These are phyloP conservation scores for Epicoccum sorghinum DNA, from an alignment of 2,329 filamentous ascomycete species.

Conservation along the genomic window DNA sequence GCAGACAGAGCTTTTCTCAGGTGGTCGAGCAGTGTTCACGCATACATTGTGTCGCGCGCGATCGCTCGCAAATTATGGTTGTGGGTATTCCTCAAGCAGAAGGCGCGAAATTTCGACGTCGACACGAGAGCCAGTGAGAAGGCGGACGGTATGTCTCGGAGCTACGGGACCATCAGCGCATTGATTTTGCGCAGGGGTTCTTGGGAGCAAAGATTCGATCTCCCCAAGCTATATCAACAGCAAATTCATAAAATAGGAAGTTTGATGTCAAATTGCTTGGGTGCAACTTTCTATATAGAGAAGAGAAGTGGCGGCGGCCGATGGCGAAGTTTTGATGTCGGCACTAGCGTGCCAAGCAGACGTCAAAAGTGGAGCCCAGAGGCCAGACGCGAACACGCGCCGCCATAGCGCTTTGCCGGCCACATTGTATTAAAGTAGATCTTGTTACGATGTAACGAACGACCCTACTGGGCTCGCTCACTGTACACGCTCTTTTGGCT, in stretches of 20 bases:
- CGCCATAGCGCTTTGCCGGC: neutral
- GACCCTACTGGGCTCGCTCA: no score
- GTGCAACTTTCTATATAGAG: conserved; percentile 47
- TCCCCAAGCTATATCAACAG: conserved; percentile 64
- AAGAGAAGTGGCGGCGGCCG: conserved; percentile 24
- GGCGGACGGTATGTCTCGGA: conserved; percentile 36
- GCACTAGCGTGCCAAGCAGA: conserved; percentile 12
- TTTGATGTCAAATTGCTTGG: conserved; percentile 64
- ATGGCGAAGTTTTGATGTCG: conserved; percentile 12
- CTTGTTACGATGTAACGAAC: no score
- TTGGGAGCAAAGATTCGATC: conserved; percentile 52
- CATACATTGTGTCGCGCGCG: conserved; percentile 48
- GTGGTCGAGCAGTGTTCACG: conserved; percentile 48
- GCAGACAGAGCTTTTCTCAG: conserved; percentile 16
- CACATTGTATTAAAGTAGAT: no score
- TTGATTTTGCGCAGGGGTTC: conserved; percentile 39
- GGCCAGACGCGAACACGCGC: neutral
- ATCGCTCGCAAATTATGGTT: neutral
- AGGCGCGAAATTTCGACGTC: neutral
- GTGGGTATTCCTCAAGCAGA: neutral
- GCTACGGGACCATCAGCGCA: conserved; percentile 47
- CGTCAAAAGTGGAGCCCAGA: neutral
- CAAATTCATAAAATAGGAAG: conserved; percentile 56
- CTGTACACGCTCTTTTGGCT: no score
- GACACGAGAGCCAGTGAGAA: neutral